Percentiles rank a stretch among this genome's conserved stretches.
Evolutionary conservation across 2,329 filamentous ascomycete species (phyloP).

Genomic region (Xylaria sp.): DNA sequence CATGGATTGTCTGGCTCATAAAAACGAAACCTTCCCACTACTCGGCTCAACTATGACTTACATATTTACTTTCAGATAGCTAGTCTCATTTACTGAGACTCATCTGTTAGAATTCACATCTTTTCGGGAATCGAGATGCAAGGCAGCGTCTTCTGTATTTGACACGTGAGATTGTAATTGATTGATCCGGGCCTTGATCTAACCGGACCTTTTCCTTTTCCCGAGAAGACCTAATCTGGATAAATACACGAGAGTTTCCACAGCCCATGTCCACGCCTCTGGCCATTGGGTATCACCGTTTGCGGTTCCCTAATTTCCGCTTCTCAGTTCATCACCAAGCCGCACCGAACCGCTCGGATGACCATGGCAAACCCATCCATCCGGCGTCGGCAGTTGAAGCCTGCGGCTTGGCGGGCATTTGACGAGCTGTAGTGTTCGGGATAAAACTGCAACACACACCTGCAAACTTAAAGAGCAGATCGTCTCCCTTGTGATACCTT

Average conservation of each 20-base stretch:
- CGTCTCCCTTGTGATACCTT: conserved; percentile 9
- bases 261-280: conserved; percentile 21
- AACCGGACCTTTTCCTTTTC: conserved; percentile 27
- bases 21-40: neutral
- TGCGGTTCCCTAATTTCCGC: neutral
- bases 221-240: conserved; percentile 35
- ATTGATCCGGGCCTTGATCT: conserved; percentile 18
- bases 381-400: conserved; percentile 34
- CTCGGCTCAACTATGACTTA: neutral
- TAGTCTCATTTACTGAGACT: neutral
- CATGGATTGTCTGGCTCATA: neutral
- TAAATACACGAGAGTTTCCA: conserved; percentile 36
- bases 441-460: conserved; percentile 29
- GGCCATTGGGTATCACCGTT: conserved; percentile 25
- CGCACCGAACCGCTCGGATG: conserved; percentile 25
- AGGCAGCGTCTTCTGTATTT: neutral
- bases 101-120: neutral
- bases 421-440: neutral
- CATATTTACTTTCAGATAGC: neutral
- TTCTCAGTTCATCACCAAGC: conserved; percentile 16
- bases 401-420: conserved; percentile 21
- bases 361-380: conserved; percentile 19
- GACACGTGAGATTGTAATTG: conserved; percentile 24
- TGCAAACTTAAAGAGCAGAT: conserved; percentile 1
- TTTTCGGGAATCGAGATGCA: neutral